Percentiles rank a stretch among this genome's conserved stretches.
Conservation (phyloP, 305 asterid species). For the Striga hermonthica region DNA sequence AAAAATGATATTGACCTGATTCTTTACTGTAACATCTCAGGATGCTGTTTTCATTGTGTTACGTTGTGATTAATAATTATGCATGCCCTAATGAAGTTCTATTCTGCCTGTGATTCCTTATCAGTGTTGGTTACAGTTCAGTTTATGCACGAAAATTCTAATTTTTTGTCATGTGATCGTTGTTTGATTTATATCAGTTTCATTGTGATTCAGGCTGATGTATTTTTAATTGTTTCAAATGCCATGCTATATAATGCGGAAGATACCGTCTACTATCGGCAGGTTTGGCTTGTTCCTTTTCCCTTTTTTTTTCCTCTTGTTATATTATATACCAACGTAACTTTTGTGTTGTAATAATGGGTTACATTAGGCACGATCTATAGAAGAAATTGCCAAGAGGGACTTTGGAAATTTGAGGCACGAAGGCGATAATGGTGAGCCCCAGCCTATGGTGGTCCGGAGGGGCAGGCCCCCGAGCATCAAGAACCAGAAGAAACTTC, state of each 20-base stretch:
- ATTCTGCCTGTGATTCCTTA: too few relatives aligned
- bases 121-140: too few relatives aligned
- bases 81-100: too few relatives aligned
- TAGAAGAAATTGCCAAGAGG: background rate
- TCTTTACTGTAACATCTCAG: too few relatives aligned
- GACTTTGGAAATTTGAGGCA: background rate
- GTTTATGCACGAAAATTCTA: too few relatives aligned
- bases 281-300: background rate
- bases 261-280: conserved; percentile 7
- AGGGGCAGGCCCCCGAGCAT: conserved; percentile 4
- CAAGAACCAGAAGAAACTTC: background rate
- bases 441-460: background rate
- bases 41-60: too few relatives aligned
- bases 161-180: background rate
- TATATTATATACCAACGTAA: background rate
- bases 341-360: background rate
- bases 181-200: background rate
- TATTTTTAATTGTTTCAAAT: background rate
- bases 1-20: too few relatives aligned
- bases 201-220: conserved; percentile 5
- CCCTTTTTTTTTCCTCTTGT: background rate
- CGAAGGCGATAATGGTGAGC: background rate
- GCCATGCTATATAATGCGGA: background rate
- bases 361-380: conserved; percentile 2
- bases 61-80: too few relatives aligned